These are phyloP conservation scores for Aspergillus sclerotiicarbonarius DNA, from an alignment of 495 filamentous ascomycete genomes.

Conservation along the genomic window DNA sequence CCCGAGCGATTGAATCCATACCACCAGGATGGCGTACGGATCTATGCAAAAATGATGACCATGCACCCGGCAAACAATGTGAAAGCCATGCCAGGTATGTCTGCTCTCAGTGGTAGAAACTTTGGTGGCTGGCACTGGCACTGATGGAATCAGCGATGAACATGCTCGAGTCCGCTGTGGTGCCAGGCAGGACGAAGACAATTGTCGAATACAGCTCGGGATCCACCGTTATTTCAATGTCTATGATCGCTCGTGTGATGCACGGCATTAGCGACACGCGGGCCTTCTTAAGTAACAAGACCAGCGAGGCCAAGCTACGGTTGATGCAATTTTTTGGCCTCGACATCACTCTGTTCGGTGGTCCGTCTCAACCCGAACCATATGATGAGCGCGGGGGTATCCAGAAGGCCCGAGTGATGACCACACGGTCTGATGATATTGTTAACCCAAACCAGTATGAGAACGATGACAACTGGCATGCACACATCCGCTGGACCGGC, in stretches of 20 bases:
- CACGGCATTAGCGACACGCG: slow-evolving; percentile 51
- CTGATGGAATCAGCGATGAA: slow-evolving; percentile 44
- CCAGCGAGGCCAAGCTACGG: slow-evolving; percentile 48
- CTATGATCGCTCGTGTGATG: slow-evolving; percentile 53
- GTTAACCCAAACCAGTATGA: slow-evolving; percentile 60
- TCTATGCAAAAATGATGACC: slow-evolving; percentile 65
- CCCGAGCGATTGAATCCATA: slow-evolving; percentile 56
- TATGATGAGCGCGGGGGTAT: slow-evolving; percentile 54
- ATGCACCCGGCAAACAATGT: slow-evolving; percentile 63
- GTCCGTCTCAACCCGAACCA: slow-evolving; percentile 57
- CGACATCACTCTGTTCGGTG: slow-evolving; percentile 55
- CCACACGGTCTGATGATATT: slow-evolving; percentile 36
- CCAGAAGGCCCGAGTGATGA: slow-evolving; percentile 40
- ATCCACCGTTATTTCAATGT: slow-evolving; percentile 60
- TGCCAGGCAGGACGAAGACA: slow-evolving; percentile 42
- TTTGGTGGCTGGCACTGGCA: background rate
- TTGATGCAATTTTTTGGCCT: slow-evolving; percentile 61
- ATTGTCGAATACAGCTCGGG: slow-evolving; percentile 63
- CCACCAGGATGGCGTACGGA: slow-evolving; percentile 54
- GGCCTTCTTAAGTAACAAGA: slow-evolving; percentile 63
- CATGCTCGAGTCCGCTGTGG: slow-evolving; percentile 49
- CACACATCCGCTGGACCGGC: slow-evolving; percentile 61
- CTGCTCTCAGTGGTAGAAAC: background rate
- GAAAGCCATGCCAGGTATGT: slow-evolving; percentile 59
- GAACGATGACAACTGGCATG: slow-evolving; percentile 57